phyloP scores from a whole-genome alignment of 371 early-diverging fungal genomes.

The Fennellomyces sp. region DNA sequence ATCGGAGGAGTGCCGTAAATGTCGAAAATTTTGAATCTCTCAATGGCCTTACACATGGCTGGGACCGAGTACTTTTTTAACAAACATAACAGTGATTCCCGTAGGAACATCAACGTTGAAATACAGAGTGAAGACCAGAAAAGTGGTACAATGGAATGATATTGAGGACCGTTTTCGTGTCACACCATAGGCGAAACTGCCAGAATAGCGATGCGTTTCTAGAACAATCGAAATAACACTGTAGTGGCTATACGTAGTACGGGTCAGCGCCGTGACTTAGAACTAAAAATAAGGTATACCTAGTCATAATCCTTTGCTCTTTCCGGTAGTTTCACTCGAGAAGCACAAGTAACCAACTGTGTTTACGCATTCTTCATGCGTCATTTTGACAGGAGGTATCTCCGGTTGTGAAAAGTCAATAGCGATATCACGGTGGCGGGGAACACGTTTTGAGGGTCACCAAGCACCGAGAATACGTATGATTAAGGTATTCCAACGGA shows the following conservation, averaged over 20 bases:
- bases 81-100: constrained; percentile 2
- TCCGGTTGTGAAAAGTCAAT: constrained; percentile 3
- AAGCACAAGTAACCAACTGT: constrained; percentile 19
- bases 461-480: constrained; percentile 5
- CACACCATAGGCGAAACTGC: not conserved
- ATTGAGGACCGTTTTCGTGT: not conserved
- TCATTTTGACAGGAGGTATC: constrained; percentile 3
- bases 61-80: constrained; percentile 13
- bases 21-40: constrained; percentile 50
- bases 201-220: constrained; percentile 5
- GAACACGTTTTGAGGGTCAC: constrained; percentile 12
- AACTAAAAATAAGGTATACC: constrained; percentile 1
- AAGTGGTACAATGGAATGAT: constrained; percentile 16
- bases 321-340: constrained; percentile 28
- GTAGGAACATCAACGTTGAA: not conserved
- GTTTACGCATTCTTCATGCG: constrained; percentile 5
- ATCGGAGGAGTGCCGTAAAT: constrained; percentile 78
- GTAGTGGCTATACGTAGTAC: constrained; percentile 6
- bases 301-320: constrained; percentile 24
- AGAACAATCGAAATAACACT: constrained; percentile 10
- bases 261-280: no score
- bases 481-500: constrained; percentile 38
- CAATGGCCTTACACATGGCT: constrained; percentile 50
- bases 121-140: constrained; percentile 2
- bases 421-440: constrained; percentile 4